Evolutionary conservation across 176 grass and related monocot species (phyloP).

Genomic region (Bolboschoenus planiculmis): DNA sequence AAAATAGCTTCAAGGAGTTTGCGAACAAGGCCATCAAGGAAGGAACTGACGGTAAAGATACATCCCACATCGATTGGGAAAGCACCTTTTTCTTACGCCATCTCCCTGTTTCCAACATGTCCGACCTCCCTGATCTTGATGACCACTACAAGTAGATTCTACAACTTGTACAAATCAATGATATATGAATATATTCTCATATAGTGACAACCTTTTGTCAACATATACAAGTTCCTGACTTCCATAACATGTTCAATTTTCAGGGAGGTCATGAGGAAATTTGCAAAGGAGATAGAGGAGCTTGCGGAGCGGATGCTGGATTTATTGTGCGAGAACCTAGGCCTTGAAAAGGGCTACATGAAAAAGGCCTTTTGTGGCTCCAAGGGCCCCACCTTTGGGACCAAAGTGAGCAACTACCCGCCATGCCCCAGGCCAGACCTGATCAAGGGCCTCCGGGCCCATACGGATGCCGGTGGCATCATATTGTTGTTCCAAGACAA

Average conservation of each 20-base stretch:
- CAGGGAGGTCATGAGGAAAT: slow-evolving; percentile 65
- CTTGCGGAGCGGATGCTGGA: slow-evolving; percentile 64
- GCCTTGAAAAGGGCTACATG: slow-evolving; percentile 63
- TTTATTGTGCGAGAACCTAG: slow-evolving; percentile 84
- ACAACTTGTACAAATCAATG: neutral
- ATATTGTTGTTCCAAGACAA: slow-evolving; percentile 93
- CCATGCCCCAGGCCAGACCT: slow-evolving; percentile 72
- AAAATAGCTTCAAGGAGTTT: slow-evolving; percentile 61
- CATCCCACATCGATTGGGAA: slow-evolving; percentile 77
- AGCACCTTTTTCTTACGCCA: slow-evolving; percentile 90
- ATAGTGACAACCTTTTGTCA: slow-evolving; percentile 6
- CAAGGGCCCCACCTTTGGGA: slow-evolving; percentile 68
- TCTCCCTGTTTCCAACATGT: slow-evolving; percentile 56
- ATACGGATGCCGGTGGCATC: slow-evolving; percentile 91
- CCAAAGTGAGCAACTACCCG: slow-evolving; percentile 88
- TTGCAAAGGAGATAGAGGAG: slow-evolving; percentile 52
- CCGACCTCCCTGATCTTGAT: slow-evolving; percentile 55
- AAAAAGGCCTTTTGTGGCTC: slow-evolving; percentile 58
- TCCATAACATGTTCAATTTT: neutral
- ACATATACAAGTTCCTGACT: neutral
- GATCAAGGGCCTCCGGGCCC: slow-evolving; percentile 69
- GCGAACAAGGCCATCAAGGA: slow-evolving; percentile 43
- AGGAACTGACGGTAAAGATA: slow-evolving; percentile 28
- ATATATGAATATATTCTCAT: neutral
- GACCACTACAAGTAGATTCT: slow-evolving; percentile 51